A percentile compares a stretch with the other conserved stretches of the same genome.
Evolutionary conservation across 2,329 filamentous ascomycete genomes (phyloP).

Genomic region (Karstenula rhodostoma): DNA sequence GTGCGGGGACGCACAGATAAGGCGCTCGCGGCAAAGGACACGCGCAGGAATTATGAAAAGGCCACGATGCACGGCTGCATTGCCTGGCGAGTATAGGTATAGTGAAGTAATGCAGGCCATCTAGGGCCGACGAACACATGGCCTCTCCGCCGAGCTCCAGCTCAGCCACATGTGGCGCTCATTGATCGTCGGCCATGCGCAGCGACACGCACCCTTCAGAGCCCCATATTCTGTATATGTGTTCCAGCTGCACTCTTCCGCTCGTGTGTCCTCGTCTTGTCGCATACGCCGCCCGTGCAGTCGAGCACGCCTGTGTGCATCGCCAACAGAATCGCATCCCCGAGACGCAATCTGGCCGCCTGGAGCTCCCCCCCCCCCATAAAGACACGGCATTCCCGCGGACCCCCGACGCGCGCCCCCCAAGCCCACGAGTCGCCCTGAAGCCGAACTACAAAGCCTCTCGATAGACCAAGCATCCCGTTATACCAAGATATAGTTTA

Average conservation of each 20-base stretch:
- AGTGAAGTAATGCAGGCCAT: slow-evolving; percentile 20
- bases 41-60: slow-evolving; percentile 31
- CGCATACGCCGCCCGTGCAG: not conserved
- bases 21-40: slow-evolving; percentile 19
- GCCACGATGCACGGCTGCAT: slow-evolving; percentile 34
- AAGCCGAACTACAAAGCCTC: slow-evolving; percentile 1
- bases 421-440: slow-evolving; percentile 12
- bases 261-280: not conserved
- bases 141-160: slow-evolving; percentile 32
- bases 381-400: slow-evolving; percentile 23
- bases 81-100: slow-evolving; percentile 10
- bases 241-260: not conserved
- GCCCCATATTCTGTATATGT: not conserved
- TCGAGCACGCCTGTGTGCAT: not conserved
- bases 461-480: not conserved
- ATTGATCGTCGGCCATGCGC: not conserved
- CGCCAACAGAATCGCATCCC: not conserved
- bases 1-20: slow-evolving; percentile 10
- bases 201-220: slow-evolving; percentile 6
- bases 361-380: slow-evolving; percentile 17
- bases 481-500: not conserved
- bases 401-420: slow-evolving; percentile 29
- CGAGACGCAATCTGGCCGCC: slow-evolving; percentile 24
- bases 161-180: slow-evolving; percentile 16
- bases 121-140: slow-evolving; percentile 26